phyloP scores from a whole-genome alignment of 352 stramenopile genomes.

The Halophytophthora polymorphica region DNA sequence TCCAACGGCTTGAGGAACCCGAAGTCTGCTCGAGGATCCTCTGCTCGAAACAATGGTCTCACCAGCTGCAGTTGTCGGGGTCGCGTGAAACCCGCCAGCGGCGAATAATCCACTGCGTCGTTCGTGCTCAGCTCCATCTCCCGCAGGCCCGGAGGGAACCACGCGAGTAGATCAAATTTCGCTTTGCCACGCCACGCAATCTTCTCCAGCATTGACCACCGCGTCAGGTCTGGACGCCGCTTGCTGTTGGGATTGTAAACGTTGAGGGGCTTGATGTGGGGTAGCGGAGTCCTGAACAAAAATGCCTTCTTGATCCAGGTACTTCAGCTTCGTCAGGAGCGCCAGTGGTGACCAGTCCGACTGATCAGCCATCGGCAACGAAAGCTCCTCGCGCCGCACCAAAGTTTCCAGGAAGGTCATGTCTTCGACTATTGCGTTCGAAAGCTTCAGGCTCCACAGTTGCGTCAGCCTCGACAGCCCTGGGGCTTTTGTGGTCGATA shows the following conservation, averaged over 20 bases:
- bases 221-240: not conserved
- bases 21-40: not conserved
- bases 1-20: not conserved
- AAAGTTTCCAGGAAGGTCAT: not conserved
- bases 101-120: not conserved
- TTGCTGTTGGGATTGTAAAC: not conserved
- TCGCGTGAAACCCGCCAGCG: not conserved
- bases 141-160: not conserved
- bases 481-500: too few relatives aligned
- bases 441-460: not conserved
- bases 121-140: not conserved
- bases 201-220: not conserved
- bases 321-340: not conserved
- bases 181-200: not conserved
- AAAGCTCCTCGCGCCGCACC: not conserved
- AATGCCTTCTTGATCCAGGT: not conserved
- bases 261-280: not conserved
- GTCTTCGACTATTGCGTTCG: not conserved
- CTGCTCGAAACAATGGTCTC: not conserved
- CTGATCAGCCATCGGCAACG: not conserved
- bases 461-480: too few relatives aligned
- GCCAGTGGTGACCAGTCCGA: not conserved
- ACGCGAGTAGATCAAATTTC: not conserved
- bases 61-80: not conserved
- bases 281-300: too few relatives aligned